These are phyloP conservation scores for Capniomyces stellatus DNA, from an alignment of 371 early-diverging fungal species.

Conservation along the genomic window DNA sequence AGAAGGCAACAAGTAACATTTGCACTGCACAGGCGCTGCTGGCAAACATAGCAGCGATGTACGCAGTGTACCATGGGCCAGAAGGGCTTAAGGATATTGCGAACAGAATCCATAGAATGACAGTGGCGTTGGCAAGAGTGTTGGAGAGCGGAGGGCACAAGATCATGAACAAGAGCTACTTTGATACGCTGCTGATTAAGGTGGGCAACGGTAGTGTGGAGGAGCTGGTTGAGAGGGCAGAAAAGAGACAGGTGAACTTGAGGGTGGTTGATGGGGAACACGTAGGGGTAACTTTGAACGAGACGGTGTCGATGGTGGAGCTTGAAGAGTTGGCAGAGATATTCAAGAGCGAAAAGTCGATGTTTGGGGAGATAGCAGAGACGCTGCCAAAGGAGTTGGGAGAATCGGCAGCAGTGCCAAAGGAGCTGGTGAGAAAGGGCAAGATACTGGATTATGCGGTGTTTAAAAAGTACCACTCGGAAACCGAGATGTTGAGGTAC, in stretches of 20 bases:
- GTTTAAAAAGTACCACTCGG: constrained; percentile 91
- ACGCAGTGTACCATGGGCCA: constrained; percentile 93
- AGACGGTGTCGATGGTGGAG: constrained; percentile 68
- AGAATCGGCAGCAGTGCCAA: constrained; percentile 33
- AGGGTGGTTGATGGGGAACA: constrained; percentile 53
- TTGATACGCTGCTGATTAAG: constrained; percentile 81
- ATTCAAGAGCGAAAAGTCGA: constrained; percentile 34
- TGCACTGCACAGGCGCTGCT: constrained; percentile 70
- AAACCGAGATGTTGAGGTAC: constrained; percentile 96
- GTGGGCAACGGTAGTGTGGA: constrained; percentile 35
- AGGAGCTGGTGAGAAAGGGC: constrained; percentile 48
- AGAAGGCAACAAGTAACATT: constrained; percentile 95
- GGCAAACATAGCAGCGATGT: constrained; percentile 30
- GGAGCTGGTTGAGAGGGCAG: constrained; percentile 46
- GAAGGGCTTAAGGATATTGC: constrained; percentile 77
- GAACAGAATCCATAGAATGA: constrained; percentile 73
- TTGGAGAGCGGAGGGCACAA: constrained; percentile 46
- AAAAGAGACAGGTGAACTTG: constrained; percentile 65
- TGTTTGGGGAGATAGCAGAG: constrained; percentile 13
- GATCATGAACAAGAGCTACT: constrained; percentile 67
- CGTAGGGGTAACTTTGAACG: constrained; percentile 78
- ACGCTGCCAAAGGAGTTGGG: constrained; percentile 24
- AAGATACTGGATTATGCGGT: constrained; percentile 67
- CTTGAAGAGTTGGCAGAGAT: constrained; percentile 48
- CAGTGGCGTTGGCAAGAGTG: constrained; percentile 59